These are phyloP conservation scores for Taphrina deformans DNA, from an alignment of 1,139 yeast genomes.

Conservation along the genomic window DNA sequence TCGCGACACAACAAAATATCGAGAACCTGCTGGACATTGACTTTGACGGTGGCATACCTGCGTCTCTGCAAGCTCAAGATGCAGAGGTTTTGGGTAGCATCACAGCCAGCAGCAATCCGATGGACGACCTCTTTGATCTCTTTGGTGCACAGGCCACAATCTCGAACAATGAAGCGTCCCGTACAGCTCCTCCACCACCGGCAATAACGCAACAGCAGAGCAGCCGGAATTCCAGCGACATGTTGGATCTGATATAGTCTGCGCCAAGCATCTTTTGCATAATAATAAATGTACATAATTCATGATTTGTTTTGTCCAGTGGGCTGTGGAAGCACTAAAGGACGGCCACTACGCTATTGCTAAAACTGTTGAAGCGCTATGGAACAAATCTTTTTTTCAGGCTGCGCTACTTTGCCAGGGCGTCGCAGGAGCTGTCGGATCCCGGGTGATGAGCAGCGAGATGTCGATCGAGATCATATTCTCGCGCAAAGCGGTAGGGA, in stretches of 20 bases:
- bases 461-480: conserved; percentile 50
- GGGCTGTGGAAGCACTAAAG: not conserved
- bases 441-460: conserved; percentile 39
- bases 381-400: not conserved
- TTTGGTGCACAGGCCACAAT: conserved; percentile 15
- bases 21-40: conserved; percentile 88
- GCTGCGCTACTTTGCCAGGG: not conserved
- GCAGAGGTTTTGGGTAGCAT: not conserved
- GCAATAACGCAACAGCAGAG: not conserved
- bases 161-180: not conserved
- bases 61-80: conserved; percentile 18
- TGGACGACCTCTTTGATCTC: conserved; percentile 20
- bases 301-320: not conserved
- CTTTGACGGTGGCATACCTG: conserved; percentile 46
- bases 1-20: conserved; percentile 54
- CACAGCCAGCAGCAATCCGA: not conserved
- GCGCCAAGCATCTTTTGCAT: not conserved
- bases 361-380: not conserved
- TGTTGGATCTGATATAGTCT: conserved; percentile 10
- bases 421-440: not conserved
- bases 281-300: not conserved
- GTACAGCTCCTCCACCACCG: not conserved
- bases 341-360: not conserved
- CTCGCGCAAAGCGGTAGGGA: conserved; percentile 46
- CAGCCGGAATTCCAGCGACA: not conserved